Percentiles rank a stretch among this genome's conserved stretches.
These are phyloP conservation scores for Cardamine chenopodiifolia DNA, from an alignment of 345 rosid species.

Conservation along the genomic window DNA sequence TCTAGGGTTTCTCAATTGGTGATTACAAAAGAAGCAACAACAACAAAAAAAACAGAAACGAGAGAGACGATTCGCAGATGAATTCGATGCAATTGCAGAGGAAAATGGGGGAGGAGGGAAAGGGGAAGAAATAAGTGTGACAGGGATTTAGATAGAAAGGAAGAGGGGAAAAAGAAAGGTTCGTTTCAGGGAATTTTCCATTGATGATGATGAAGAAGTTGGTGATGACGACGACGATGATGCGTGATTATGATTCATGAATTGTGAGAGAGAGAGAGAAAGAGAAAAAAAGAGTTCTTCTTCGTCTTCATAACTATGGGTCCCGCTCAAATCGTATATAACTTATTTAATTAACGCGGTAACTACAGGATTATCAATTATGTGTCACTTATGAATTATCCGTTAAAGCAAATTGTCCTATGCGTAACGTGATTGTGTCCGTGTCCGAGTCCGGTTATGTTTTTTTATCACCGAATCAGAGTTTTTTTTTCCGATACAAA, in stretches of 20 bases:
- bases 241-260: constrained; percentile 33
- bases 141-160: neutral
- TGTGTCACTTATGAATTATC: neutral
- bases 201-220: constrained; percentile 36
- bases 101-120: neutral
- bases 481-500: neutral
- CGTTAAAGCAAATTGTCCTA: constrained; percentile 16
- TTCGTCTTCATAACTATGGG: constrained; percentile 11
- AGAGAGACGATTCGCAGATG: constrained; percentile 19
- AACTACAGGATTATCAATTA: neutral
- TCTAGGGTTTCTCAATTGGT: constrained; percentile 10
- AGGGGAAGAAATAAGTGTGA: neutral
- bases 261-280: constrained; percentile 20
- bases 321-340: constrained; percentile 26
- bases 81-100: neutral
- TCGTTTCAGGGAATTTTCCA: constrained; percentile 8
- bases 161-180: neutral
- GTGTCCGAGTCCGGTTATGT: neutral
- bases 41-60: neutral
- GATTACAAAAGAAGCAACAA: neutral
- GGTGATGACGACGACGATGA: constrained; percentile 41
- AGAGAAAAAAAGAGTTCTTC: neutral
- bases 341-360: constrained; percentile 9
- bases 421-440: neutral
- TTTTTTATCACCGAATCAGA: neutral